These are phyloP conservation scores for Pueraria montana DNA, from an alignment of 306 rosid genomes.

Conservation along the genomic window DNA sequence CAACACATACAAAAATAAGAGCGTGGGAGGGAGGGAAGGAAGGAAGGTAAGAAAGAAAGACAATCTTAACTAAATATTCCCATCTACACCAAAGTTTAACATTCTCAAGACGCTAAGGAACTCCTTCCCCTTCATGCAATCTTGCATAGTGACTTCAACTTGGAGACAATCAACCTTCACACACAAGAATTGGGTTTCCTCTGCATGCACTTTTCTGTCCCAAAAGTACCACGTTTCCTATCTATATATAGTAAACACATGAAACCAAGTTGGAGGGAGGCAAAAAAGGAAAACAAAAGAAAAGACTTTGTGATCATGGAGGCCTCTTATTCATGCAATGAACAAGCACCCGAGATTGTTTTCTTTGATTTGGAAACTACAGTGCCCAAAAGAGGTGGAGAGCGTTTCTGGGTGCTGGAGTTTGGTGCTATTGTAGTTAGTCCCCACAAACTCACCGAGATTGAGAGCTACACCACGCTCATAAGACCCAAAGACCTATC, in stretches of 20 bases:
- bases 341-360: constrained; percentile 69
- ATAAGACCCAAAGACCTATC: constrained; percentile 77
- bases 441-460: constrained; percentile 76
- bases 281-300: neutral
- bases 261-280: constrained; percentile 8
- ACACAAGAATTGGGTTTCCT: constrained; percentile 54
- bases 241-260: constrained; percentile 35
- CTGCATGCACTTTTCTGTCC: constrained; percentile 39
- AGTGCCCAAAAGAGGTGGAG: constrained; percentile 77
- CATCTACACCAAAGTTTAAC: constrained; percentile 47
- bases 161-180: constrained; percentile 72
- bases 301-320: constrained; percentile 58
- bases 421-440: constrained; percentile 92
- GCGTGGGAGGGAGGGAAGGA: constrained; percentile 5
- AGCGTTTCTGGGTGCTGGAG: constrained; percentile 77
- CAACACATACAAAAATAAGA: neutral
- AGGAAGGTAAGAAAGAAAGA: constrained; percentile 39
- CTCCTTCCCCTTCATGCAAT: constrained; percentile 54
- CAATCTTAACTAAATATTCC: constrained; percentile 54
- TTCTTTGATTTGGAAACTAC: constrained; percentile 97
- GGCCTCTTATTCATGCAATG: constrained; percentile 52
- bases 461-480: constrained; percentile 77
- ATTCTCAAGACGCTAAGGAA: constrained; percentile 68
- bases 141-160: constrained; percentile 63
- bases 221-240: constrained; percentile 24